Conservation (phyloP, 805 yeast genomes). For the Metschnikowia henanensis region DNA sequence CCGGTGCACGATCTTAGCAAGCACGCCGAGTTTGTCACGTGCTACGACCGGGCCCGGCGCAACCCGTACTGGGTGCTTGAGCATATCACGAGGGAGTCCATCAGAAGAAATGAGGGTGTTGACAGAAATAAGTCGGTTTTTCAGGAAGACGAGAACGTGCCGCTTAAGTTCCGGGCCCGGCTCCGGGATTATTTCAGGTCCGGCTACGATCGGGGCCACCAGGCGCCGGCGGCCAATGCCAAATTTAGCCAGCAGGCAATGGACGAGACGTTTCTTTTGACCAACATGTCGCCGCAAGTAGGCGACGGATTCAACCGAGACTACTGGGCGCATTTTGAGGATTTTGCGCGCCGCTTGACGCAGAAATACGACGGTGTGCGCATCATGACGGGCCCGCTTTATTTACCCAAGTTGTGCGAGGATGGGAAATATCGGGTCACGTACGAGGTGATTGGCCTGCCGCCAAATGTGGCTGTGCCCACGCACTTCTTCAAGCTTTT, state of each 20-base stretch:
- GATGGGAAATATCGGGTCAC: slow-evolving; percentile 85
- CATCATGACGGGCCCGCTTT: slow-evolving; percentile 91
- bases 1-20: slow-evolving; percentile 83
- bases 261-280: slow-evolving; percentile 89
- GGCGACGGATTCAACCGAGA: slow-evolving; percentile 98
- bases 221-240: slow-evolving; percentile 98
- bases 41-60: slow-evolving; percentile 80
- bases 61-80: slow-evolving; percentile 92
- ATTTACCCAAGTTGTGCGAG: slow-evolving; percentile 72
- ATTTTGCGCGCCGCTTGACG: slow-evolving; percentile 79
- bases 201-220: slow-evolving; percentile 97
- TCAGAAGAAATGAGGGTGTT: slow-evolving; percentile 50
- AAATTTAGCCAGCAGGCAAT: slow-evolving; percentile 86
- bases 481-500: slow-evolving; percentile 93
- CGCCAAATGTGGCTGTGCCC: slow-evolving; percentile 96
- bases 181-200: slow-evolving; percentile 88
- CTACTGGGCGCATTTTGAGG: slow-evolving; percentile 96
- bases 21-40: slow-evolving; percentile 76
- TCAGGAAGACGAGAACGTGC: slow-evolving; percentile 83
- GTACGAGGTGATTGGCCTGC: slow-evolving; percentile 94
- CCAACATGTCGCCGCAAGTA: slow-evolving; percentile 95
- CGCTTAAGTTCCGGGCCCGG: slow-evolving; percentile 70
- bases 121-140: slow-evolving; percentile 83
- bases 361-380: slow-evolving; percentile 71
- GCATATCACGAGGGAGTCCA: slow-evolving; percentile 76